A percentile compares a stretch with the other conserved stretches of the same genome.
These are phyloP conservation scores for Meyerozyma guilliermondii DNA, from an alignment of 1,139 yeast genomes.

Conservation along the genomic window DNA sequence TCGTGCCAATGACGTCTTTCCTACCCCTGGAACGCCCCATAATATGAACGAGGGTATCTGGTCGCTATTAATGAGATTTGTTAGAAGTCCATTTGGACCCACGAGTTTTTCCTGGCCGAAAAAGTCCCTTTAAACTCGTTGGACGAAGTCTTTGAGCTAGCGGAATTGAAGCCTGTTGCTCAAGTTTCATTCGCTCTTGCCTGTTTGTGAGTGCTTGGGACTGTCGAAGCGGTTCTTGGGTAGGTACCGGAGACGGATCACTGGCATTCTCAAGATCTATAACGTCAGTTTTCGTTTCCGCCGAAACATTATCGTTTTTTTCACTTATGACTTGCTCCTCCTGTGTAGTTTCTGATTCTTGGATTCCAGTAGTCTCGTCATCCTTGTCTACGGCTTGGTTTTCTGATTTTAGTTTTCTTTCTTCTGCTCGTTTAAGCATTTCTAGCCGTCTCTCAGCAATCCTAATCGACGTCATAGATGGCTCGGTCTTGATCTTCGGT, in stretches of 20 bases:
- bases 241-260: neutral
- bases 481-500: neutral
- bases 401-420: neutral
- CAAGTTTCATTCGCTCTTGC: constrained; percentile 20
- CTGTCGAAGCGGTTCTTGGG: neutral
- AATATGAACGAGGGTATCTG: constrained; percentile 77
- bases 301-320: neutral
- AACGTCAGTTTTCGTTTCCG: neutral
- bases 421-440: neutral
- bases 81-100: constrained; percentile 66
- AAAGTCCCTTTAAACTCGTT: constrained; percentile 61
- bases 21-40: constrained; percentile 98
- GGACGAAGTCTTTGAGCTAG: constrained; percentile 88
- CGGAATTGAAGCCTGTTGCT: constrained; percentile 55
- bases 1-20: constrained; percentile 76
- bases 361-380: neutral
- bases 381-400: neutral
- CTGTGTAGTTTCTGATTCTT: neutral
- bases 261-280: neutral
- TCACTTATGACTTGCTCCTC: neutral
- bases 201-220: neutral
- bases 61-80: constrained; percentile 60
- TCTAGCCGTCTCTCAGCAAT: neutral
- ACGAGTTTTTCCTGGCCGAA: constrained; percentile 83
- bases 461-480: neutral